Conservation (phyloP, 106 monocot species). For the Acorus gramineus region DNA sequence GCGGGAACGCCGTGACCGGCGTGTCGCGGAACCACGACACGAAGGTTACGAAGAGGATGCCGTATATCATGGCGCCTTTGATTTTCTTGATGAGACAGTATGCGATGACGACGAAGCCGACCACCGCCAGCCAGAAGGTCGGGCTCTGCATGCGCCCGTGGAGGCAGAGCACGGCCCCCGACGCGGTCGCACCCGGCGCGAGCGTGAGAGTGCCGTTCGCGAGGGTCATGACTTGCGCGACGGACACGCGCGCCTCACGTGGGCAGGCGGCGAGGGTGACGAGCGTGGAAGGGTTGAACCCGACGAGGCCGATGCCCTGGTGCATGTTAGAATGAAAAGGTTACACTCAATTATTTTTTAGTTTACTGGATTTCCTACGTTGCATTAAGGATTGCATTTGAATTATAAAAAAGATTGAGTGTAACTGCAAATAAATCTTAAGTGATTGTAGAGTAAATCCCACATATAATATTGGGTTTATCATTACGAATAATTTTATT, state of each 20-base stretch:
- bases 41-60: slow-evolving; percentile 57
- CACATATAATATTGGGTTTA: no score
- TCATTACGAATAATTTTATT: no score
- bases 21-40: slow-evolving; percentile 65
- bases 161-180: slow-evolving; percentile 43
- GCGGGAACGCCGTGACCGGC: slow-evolving; percentile 47
- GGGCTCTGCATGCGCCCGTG: slow-evolving; percentile 44
- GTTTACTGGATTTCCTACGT: no score
- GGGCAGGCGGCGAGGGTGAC: slow-evolving; percentile 56
- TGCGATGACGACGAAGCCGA: slow-evolving; percentile 52
- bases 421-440: no score
- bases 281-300: slow-evolving; percentile 48
- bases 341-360: no score
- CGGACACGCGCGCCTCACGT: slow-evolving; percentile 19
- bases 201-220: slow-evolving; percentile 42
- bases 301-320: slow-evolving; percentile 49
- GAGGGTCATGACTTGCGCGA: slow-evolving; percentile 41
- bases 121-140: slow-evolving; percentile 63
- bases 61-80: slow-evolving; percentile 78
- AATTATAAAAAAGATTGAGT: no score
- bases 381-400: no score
- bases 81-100: slow-evolving; percentile 49
- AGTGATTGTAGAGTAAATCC: no score
- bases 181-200: slow-evolving; percentile 40
- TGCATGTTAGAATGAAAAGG: no score